phyloP scores from a whole-genome alignment of 352 stramenopile genomes.

The Phytophthora boehmeriae region DNA sequence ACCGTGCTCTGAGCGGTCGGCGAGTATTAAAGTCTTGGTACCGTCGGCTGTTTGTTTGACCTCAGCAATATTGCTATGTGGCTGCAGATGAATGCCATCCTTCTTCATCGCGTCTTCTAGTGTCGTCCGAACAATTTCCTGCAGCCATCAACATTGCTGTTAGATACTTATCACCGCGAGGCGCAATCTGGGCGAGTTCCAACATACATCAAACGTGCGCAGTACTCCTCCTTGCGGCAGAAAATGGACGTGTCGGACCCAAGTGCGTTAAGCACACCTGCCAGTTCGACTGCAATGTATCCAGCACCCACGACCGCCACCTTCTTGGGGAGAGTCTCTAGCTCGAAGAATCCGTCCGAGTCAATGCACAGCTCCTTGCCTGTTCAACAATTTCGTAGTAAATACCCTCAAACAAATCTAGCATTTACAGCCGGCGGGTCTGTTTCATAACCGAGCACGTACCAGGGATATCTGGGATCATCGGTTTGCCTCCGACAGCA shows the following conservation, averaged over 20 bases:
- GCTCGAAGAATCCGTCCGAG: constrained; percentile 97
- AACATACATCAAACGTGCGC: constrained; percentile 86
- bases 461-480: constrained; percentile 65
- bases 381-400: constrained; percentile 4
- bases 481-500: constrained; percentile 61
- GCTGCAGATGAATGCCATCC: constrained; percentile 57
- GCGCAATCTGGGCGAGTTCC: no score
- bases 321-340: constrained; percentile 92
- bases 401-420: constrained; percentile 2
- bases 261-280: constrained; percentile 94
- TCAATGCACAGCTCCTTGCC: constrained; percentile 94
- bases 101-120: constrained; percentile 64
- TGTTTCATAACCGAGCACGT: background rate
- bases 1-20: constrained; percentile 41
- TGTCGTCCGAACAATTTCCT: constrained; percentile 55
- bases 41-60: constrained; percentile 49
- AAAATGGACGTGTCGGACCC: constrained; percentile 92
- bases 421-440: background rate
- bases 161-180: background rate
- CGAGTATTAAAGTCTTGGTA: constrained; percentile 60
- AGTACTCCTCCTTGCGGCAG: constrained; percentile 87
- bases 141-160: background rate
- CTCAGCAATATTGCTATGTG: constrained; percentile 48
- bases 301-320: constrained; percentile 97
- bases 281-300: constrained; percentile 99